Conservation (phyloP, 805 yeast species). For the Brettanomyces bruxellensis region DNA sequence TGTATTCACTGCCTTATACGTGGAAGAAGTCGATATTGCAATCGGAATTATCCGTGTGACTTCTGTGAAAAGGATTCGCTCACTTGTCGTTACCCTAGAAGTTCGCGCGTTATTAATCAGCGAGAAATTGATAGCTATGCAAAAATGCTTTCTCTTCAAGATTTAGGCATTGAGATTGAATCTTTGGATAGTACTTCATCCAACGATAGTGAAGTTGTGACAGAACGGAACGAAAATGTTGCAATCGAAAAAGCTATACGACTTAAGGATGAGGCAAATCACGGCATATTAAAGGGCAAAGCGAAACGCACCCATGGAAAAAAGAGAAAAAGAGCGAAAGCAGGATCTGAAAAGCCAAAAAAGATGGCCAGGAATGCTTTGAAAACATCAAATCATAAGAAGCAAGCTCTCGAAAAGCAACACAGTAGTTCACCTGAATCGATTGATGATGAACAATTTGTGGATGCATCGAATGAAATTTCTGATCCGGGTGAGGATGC, state of each 20-base stretch:
- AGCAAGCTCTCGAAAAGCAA: background rate
- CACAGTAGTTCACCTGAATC: background rate
- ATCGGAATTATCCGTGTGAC: slow-evolving; percentile 7
- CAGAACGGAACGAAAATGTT: background rate
- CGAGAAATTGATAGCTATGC: slow-evolving; percentile 1
- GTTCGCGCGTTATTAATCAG: slow-evolving; percentile 1
- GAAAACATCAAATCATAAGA: background rate
- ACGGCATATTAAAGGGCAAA: too few relatives aligned
- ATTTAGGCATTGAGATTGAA: background rate
- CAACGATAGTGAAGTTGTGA: background rate
- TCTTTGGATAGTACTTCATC: background rate
- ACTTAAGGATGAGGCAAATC: too few relatives aligned
- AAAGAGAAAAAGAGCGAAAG: background rate
- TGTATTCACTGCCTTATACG: slow-evolving; percentile 6
- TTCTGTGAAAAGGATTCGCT: slow-evolving; percentile 1
- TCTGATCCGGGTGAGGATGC: too few relatives aligned
- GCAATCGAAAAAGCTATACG: too few relatives aligned
- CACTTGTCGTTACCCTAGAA: slow-evolving; percentile 1
- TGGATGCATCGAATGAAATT: background rate
- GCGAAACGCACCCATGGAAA: background rate
- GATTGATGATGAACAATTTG: background rate
- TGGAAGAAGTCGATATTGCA: slow-evolving; percentile 5
- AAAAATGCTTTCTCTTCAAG: background rate
- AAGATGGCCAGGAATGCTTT: background rate
- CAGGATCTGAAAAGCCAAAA: too few relatives aligned